Percentiles rank a stretch among this genome's conserved stretches.
These are phyloP conservation scores for Cunninghamia lanceolata DNA, from an alignment of 75 land plant genomes.

Conservation along the genomic window DNA sequence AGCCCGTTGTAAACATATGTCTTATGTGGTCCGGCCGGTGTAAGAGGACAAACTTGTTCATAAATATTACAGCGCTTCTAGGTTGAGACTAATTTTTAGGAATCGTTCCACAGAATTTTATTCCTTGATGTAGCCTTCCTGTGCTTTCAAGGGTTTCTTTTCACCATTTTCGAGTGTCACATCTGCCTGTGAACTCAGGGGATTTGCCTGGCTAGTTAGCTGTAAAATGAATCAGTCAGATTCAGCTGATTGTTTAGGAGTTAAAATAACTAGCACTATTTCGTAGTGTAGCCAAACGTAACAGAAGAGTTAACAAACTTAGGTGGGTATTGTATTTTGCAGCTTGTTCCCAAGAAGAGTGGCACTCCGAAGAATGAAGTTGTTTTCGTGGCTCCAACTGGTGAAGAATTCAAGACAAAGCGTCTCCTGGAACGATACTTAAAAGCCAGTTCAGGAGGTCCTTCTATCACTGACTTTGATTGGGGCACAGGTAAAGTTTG, in stretches of 20 bases:
- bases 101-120: not conserved
- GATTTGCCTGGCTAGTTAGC: not conserved
- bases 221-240: not conserved
- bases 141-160: not conserved
- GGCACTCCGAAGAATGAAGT: conserved; percentile 40
- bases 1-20: not conserved
- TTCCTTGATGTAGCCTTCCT: not conserved
- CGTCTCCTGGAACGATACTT: conserved; percentile 27
- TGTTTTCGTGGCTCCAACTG: conserved; percentile 30
- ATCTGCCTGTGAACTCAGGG: not conserved
- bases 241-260: not conserved
- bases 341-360: conserved; percentile 25
- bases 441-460: conserved; percentile 28
- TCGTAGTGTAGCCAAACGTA: not conserved
- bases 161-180: not conserved
- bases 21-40: not conserved
- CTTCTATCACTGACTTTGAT: conserved; percentile 35
- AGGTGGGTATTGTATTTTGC: not conserved
- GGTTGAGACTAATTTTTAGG: not conserved
- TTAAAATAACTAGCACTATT: not conserved
- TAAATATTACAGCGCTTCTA: not conserved
- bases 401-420: conserved; percentile 37
- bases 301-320: not conserved
- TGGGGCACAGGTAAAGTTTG: conserved; percentile 33
- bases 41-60: not conserved